Evolutionary conservation across 2,329 filamentous ascomycete genomes (phyloP), one percentile per base, ranked within the genome.

Genomic region (Fusarium sp.): DNA sequence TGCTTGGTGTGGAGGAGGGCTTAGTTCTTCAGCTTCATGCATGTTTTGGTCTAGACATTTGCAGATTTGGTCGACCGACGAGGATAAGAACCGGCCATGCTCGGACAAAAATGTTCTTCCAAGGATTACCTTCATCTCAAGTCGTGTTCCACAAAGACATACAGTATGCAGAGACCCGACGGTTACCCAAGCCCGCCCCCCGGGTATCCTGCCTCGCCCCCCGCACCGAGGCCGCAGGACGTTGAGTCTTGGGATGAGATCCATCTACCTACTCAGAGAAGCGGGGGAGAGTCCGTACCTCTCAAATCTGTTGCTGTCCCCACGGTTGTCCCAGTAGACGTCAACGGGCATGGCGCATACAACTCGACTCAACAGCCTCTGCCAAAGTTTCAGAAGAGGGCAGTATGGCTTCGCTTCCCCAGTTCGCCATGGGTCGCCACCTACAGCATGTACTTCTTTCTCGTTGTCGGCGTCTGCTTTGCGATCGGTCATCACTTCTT

Each of bases 401-500:
- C 22, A 1, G 7, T 29, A 16, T 18, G 40, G 59, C 10, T 35
- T 11, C 40, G 40, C 11, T 38, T 62, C 11, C 59, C 59, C n/a
- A 45, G 27, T 18, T 50, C 59, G 18, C 59, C 59, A 13, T 62
- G 40, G 59, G 18, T 62, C 20, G 22, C 59, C 16, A 27, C 40
- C n/a, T 62, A 50, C 31, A 31, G 40, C 5, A 66, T 74, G 71
- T 74, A 63, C 6, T 18, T 66, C 5, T 42, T 61, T 13, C 14
- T 45, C 0, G 4, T 61, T 4, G 1, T 40, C 2, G 68, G 63
- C 2, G 11, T 22, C 0, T 6, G 6, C 0, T 66, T 72, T 7
- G 66, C 66, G 0, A 6, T 63, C 0, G 61, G 73, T 0, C 59
- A 76, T 14, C 56, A 76, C 54, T 7, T 63, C 1, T 66, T 70